These are phyloP conservation scores for Termitomyces sp. DNA, from an alignment of 768 basidiomycete species.

Conservation along the genomic window DNA sequence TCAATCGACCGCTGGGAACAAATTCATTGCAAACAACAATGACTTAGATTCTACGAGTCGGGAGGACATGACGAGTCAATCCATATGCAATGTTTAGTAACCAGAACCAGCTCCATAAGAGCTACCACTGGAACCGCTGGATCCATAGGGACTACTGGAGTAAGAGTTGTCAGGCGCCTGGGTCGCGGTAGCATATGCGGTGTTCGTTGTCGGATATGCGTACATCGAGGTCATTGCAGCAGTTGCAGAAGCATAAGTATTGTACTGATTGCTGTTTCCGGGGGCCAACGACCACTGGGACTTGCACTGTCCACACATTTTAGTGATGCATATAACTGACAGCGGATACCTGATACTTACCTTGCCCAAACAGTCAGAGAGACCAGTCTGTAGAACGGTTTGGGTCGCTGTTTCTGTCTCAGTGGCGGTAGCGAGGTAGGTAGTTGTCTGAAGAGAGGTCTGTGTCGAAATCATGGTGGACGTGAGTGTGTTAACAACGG, in stretches of 20 bases:
- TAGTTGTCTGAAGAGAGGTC: conserved; percentile 45
- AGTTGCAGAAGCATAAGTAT: conserved; percentile 34
- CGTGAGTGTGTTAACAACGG: conserved; percentile 50
- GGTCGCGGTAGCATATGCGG: conserved; percentile 14
- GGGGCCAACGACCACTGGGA: conserved; percentile 42
- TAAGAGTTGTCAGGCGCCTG: conserved; percentile 14
- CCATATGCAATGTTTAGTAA: conserved; percentile 21
- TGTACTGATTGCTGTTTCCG: conserved; percentile 46
- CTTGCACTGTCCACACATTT: conserved; percentile 43
- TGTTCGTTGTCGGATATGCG: background rate
- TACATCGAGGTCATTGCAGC: conserved; percentile 1
- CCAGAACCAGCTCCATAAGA: conserved; percentile 14
- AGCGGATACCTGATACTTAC: conserved; percentile 22
- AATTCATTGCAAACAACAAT: conserved; percentile 15
- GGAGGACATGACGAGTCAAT: conserved; percentile 21
- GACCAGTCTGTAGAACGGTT: conserved; percentile 41
- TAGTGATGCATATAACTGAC: conserved; percentile 2
- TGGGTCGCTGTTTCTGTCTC: conserved; percentile 41
- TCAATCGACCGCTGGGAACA: conserved; percentile 20
- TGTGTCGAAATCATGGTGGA: conserved; percentile 42
- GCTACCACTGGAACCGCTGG: conserved; percentile 8
- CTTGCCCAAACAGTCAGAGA: conserved; percentile 47
- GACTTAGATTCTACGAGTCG: conserved; percentile 27
- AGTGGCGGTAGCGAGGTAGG: conserved; percentile 40
- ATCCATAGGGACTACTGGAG: conserved; percentile 8